Conservation (phyloP, 495 filamentous ascomycete species). For the Penicillium parvum region DNA sequence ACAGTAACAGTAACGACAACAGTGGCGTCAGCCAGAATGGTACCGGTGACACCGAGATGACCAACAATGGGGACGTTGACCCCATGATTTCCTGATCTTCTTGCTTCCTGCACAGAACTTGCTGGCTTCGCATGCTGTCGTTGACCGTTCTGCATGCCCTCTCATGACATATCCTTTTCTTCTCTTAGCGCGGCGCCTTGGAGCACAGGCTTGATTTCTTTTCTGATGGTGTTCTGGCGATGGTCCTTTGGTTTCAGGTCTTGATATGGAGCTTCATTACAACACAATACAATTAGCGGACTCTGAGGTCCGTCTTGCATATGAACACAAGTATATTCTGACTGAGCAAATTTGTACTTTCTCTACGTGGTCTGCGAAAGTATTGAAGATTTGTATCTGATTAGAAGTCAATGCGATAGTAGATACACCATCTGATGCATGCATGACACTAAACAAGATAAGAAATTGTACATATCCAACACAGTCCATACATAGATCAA, state of each 20-base stretch:
- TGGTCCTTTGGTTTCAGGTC: too few relatives aligned
- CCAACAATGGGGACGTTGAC: slow-evolving; percentile 49
- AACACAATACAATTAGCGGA: neutral
- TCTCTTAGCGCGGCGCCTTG: slow-evolving; percentile 22
- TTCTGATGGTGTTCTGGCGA: neutral
- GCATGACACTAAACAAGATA: neutral
- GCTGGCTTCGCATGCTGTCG: slow-evolving; percentile 1
- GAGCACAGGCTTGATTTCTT: slow-evolving; percentile 3
- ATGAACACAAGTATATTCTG: too few relatives aligned
- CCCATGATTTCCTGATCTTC: slow-evolving; percentile 52
- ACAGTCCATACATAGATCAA: neutral
- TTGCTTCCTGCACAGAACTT: neutral
- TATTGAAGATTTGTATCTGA: too few relatives aligned
- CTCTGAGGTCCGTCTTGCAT: neutral
- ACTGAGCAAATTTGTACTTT: too few relatives aligned
- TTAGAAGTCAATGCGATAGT: too few relatives aligned
- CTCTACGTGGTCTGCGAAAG: too few relatives aligned
- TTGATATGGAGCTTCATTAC: too few relatives aligned
- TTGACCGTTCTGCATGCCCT: neutral
- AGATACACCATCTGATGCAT: too few relatives aligned
- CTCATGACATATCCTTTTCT: neutral
- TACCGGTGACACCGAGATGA: slow-evolving; percentile 40
- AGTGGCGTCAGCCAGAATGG: slow-evolving; percentile 21
- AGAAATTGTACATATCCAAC: neutral
- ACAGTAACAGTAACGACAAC: slow-evolving; percentile 32